phyloP scores from a whole-genome alignment of 345 rosid species.

The Leavenworthia alabamica region DNA sequence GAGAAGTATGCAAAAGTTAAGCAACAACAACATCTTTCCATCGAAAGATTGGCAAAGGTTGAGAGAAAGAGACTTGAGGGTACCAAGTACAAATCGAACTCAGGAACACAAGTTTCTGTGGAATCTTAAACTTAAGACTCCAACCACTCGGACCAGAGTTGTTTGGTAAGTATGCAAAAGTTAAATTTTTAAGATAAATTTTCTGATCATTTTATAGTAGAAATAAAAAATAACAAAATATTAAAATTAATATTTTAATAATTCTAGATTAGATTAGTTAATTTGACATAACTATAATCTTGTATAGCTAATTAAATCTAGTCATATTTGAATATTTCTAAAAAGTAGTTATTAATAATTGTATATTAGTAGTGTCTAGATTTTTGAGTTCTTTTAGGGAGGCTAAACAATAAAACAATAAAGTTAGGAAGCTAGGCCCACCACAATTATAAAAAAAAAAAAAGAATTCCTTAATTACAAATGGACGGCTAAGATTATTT shows the following conservation, averaged over 20 bases:
- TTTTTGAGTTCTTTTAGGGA: neutral
- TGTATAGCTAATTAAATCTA: neutral
- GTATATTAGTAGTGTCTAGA: neutral
- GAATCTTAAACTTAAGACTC: too few species aligned
- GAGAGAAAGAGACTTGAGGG: too few species aligned
- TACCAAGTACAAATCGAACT: too few species aligned
- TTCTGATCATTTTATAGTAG: neutral
- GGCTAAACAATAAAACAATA: slow-evolving; percentile 14
- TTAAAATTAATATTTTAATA: neutral
- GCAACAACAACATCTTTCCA: too few species aligned
- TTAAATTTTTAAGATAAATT: neutral
- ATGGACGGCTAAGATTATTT: slow-evolving; percentile 34
- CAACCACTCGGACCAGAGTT: too few species aligned
- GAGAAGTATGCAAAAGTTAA: too few species aligned
- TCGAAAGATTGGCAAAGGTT: too few species aligned
- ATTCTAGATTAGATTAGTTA: neutral
- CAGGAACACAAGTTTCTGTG: too few species aligned
- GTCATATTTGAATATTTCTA: slow-evolving; percentile 7
- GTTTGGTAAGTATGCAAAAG: neutral
- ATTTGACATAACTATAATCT: slow-evolving; percentile 1
- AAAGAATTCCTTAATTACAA: neutral
- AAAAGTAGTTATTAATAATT: neutral
- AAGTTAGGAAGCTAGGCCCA: slow-evolving; percentile 33
- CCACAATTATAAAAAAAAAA: slow-evolving; percentile 8
- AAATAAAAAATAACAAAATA: neutral